Percentiles rank a stretch among this genome's conserved stretches.
phyloP scores from a whole-genome alignment of 2,329 filamentous ascomycete genomes.

The Stemphylium lycopersici region DNA sequence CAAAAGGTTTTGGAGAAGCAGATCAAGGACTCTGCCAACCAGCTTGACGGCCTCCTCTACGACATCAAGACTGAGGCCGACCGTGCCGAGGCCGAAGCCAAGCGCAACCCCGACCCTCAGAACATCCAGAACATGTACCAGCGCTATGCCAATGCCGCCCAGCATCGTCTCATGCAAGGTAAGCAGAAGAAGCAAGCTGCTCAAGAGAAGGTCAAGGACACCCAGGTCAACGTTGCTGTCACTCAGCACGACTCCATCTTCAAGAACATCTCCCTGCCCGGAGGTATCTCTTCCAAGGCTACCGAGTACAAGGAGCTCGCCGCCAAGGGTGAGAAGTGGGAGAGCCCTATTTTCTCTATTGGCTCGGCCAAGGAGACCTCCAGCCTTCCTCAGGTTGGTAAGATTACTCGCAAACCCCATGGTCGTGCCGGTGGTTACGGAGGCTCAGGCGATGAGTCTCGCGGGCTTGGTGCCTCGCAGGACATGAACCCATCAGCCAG shows the following conservation, averaged over 20 bases:
- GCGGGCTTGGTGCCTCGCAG: conserved; percentile 23
- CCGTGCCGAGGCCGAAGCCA: conserved; percentile 69
- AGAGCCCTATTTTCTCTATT: conserved; percentile 91
- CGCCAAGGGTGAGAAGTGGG: conserved; percentile 88
- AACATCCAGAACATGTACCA: conserved; percentile 83
- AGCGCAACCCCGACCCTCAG: conserved; percentile 69
- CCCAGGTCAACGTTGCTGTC: conserved; percentile 80
- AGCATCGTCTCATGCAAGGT: conserved; percentile 74
- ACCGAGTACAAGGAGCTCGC: conserved; percentile 92
- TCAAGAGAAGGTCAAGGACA: conserved; percentile 60
- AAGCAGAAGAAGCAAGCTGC: conserved; percentile 75
- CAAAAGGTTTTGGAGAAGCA: conserved; percentile 89
- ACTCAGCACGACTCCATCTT: conserved; percentile 92
- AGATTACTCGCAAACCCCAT: conserved; percentile 66
- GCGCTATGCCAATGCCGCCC: conserved; percentile 77
- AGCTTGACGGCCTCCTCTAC: conserved; percentile 75
- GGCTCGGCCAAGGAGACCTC: conserved; percentile 75
- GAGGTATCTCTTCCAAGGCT: conserved; percentile 89
- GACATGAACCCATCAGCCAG: conserved; percentile 20
- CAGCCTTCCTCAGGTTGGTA: conserved; percentile 66
- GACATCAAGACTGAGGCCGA: conserved; percentile 84
- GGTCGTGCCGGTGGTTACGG: conserved; percentile 47
- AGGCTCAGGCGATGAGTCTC: conserved; percentile 23
- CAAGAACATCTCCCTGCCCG: conserved; percentile 82
- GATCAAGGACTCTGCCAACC: conserved; percentile 80